A percentile compares a stretch with the other conserved stretches of the same genome.
Evolutionary conservation across 495 filamentous ascomycete genomes (phyloP).

Genomic region (Oidiodendron maius): DNA sequence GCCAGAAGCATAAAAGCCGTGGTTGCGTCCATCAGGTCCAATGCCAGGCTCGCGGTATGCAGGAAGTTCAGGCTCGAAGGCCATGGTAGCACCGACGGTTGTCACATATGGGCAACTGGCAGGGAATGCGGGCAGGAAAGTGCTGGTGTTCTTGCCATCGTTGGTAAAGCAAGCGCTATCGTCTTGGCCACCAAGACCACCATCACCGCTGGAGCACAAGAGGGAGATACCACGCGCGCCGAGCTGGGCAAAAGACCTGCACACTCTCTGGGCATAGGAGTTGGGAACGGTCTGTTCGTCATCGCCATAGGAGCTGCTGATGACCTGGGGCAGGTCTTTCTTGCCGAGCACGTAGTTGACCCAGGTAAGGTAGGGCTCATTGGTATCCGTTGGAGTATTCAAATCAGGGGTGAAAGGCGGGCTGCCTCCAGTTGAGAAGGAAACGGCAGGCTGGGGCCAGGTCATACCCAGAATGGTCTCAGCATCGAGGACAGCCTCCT

Average conservation of each 20-base stretch:
- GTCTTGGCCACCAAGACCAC: conserved; percentile 39
- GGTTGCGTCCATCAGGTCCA: conserved; percentile 28
- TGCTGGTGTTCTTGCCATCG: conserved; percentile 53
- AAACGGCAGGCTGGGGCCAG: conserved; percentile 51
- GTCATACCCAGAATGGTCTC: conserved; percentile 61
- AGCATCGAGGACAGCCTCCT: conserved; percentile 67
- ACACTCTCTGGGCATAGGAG: conserved; percentile 58
- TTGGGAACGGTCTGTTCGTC: conserved; percentile 59
- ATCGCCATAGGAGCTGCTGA: conserved; percentile 75
- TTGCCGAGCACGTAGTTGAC: conserved; percentile 63
- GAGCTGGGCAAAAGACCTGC: conserved; percentile 65
- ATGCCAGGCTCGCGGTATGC: conserved; percentile 47
- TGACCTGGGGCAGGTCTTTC: conserved; percentile 59
- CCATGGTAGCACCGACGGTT: conserved; percentile 60
- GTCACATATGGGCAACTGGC: conserved; percentile 78
- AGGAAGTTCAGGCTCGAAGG: conserved; percentile 50
- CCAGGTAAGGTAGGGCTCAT: conserved; percentile 80
- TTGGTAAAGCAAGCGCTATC: conserved; percentile 54
- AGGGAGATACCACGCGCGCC: conserved; percentile 66
- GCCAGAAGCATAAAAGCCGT: conserved; percentile 45
- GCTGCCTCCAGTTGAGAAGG: conserved; percentile 62
- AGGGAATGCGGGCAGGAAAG: conserved; percentile 65
- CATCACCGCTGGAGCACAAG: conserved; percentile 69
- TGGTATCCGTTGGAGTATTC: conserved; percentile 32
- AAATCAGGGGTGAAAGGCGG: conserved; percentile 50